Base-by-base conservation (phyloP, 495 filamentous ascomycete genomes). In the Elasticomyces elasticus region DNA sequence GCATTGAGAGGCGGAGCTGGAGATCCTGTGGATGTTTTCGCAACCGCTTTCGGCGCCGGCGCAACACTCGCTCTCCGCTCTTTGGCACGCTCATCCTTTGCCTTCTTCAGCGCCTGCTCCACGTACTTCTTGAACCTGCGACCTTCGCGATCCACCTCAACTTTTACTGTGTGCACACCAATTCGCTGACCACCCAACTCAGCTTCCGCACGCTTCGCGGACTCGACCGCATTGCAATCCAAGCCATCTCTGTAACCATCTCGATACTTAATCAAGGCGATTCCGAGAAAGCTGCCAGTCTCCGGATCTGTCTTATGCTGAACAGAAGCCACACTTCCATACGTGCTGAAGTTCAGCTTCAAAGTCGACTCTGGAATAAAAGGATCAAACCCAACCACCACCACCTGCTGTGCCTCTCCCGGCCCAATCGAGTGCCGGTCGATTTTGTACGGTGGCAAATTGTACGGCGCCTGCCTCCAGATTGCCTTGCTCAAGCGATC, bases 331-430 rank as follows among this genome's bases (percentile, higher is more conserved):
- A 99, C 85, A 46, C 95, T 89, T 44, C 92, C 92, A 70, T 85
- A 96, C 28, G 79, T 81, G 22, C 86, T 80, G 61, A 97, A 96
- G 20, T 88, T 76, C 23, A 83, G 80, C n/a, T 74, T 79, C 35
- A 97, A 78, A 51, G 87, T 86, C 47, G 82, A 77, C 57, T 90
- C 81, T 17, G 85, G 77, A 42, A 63, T 27, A 56, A 99, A 71
- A 5, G 92, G 88, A 68, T 96, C 90, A 64, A 96, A 94, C 3
- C 90, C 89, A n/a, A 80, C 88, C 19, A 95, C 86, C 11, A 95
- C 83, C 41, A 99, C 80, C 64, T 95, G 87, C 11, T 80, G 82
- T 6, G 94, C 87, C 23, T 94, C 92, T 4, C 87, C 89, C 33
- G 87, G 87, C 0, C 88, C 89, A 52, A 91, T 81, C 13, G 90